Evolutionary conservation across 495 filamentous ascomycete genomes (phyloP), one percentile per base, ranked within the genome.

Genomic region (Neurospora sp.): DNA sequence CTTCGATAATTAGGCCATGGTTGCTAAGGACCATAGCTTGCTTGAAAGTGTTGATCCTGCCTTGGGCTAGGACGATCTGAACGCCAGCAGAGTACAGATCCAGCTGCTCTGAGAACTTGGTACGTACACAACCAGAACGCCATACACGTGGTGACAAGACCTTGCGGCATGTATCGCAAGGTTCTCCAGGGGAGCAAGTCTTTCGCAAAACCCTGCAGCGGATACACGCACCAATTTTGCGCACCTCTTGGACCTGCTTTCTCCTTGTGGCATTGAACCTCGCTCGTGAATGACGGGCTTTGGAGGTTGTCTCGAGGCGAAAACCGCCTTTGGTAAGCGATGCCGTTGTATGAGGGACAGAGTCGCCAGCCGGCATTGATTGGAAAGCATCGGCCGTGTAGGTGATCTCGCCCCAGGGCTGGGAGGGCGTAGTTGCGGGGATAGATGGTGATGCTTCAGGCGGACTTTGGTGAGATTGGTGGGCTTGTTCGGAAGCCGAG

Each of bases 141-240:
- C 93, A 97, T 3, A 96, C 81, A 35, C 93, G 87, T 2, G 93
- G 92, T 48, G 89, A 90, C 72, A 93, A 87, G 4, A 96, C 91
- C 75, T 90, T 92, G 38, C 86, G 84, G 73, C 93, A 97, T n/a
- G 92, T 91, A 27, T 85, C 88, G 77, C 93, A 97, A 4, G 93
- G 93, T n/a, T 84, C 90, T 38, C 91, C 92, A 16, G 88, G 88
- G 4, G 92, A 94, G 77, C 93, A 97, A 2, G 91, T 91, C 81
- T 97, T 97, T 77, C 93, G 91, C 12, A 97, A 83, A 84, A 97
- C 94, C 3, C 92, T 88, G 81, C 93, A 97, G 65, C 93, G 88
- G 71, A 94, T 93, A 76, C 93, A 97, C 16, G 93, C 93, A 27
- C 93, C 93, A 37, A 88, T 86, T 76, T 93, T 93, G 37, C 93